Conservation (phyloP, 352 stramenopile genomes). For the Phytophthora melonis region DNA sequence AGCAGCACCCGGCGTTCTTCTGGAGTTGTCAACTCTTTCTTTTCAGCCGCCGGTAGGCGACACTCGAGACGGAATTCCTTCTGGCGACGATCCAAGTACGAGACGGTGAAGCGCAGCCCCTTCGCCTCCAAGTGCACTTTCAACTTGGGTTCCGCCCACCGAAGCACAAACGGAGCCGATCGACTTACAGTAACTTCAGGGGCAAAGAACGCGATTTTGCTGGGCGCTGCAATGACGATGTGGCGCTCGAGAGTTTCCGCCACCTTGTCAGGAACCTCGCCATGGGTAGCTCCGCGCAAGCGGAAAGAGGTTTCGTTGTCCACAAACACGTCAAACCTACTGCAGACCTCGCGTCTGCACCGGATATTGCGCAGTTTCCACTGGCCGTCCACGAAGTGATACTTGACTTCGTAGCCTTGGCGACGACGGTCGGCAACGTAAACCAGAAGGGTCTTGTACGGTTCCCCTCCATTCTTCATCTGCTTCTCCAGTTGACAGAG, state of each 20-base stretch:
- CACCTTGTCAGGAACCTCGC: not conserved
- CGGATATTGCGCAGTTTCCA: not conserved
- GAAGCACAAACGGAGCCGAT: not conserved
- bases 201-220: not conserved
- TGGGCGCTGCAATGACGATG: not conserved
- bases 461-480: not conserved
- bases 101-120: not conserved
- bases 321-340: not conserved
- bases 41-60: not conserved
- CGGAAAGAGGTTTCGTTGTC: not conserved
- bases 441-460: not conserved
- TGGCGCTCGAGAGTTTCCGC: not conserved
- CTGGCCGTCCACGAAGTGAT: not conserved
- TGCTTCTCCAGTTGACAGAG: not conserved
- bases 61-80: not conserved
- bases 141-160: not conserved
- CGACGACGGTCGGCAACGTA: not conserved
- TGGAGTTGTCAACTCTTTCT: not conserved
- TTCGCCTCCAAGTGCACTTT: not conserved
- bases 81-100: not conserved
- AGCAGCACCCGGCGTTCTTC: not conserved
- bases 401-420: not conserved
- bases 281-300: not conserved
- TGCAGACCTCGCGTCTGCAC: not conserved
- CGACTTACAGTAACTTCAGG: not conserved